These are phyloP conservation scores for Blastobotrys buckinghamii DNA, from an alignment of 1,139 yeast genomes.

Conservation along the genomic window DNA sequence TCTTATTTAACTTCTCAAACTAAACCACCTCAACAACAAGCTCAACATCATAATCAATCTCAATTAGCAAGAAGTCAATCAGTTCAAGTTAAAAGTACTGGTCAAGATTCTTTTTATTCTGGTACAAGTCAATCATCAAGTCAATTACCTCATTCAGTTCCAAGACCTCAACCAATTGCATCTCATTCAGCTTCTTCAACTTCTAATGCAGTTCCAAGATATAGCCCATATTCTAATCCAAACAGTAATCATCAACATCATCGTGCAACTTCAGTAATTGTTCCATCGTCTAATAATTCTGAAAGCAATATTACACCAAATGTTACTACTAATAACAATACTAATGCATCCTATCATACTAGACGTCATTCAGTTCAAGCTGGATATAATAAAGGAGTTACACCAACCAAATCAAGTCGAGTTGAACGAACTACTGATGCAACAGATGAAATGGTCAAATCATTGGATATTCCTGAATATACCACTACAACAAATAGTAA, in stretches of 20 bases:
- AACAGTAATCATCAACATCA: conserved; percentile 7
- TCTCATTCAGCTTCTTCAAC: too few relatives aligned
- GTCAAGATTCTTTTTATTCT: conserved; percentile 6
- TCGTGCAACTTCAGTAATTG: conserved; percentile 15
- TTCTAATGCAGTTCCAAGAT: conserved; percentile 4
- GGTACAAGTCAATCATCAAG: conserved; percentile 7
- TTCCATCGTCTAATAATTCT: conserved; percentile 1
- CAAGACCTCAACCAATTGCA: background rate
- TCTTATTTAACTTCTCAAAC: conserved; percentile 18
- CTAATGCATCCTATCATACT: conserved; percentile 18
- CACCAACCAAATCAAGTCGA: conserved; percentile 7
- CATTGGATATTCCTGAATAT: conserved; percentile 21
- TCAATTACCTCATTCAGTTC: conserved; percentile 1
- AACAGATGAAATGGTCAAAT: conserved; percentile 22
- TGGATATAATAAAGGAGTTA: conserved; percentile 23
- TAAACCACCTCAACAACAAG: conserved; percentile 8
- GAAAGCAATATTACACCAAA: too few relatives aligned
- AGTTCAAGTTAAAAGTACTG: conserved; percentile 22
- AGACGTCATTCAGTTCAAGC: conserved; percentile 28
- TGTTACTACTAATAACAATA: background rate
- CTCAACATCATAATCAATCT: conserved; percentile 9
- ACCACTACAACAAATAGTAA: conserved; percentile 15
- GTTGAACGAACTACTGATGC: background rate
- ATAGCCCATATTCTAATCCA: conserved; percentile 5
- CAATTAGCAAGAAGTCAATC: conserved; percentile 22